Evolutionary conservation across 2,329 filamentous ascomycete genomes (phyloP).

Genomic region (Cladorrhinum sp.): DNA sequence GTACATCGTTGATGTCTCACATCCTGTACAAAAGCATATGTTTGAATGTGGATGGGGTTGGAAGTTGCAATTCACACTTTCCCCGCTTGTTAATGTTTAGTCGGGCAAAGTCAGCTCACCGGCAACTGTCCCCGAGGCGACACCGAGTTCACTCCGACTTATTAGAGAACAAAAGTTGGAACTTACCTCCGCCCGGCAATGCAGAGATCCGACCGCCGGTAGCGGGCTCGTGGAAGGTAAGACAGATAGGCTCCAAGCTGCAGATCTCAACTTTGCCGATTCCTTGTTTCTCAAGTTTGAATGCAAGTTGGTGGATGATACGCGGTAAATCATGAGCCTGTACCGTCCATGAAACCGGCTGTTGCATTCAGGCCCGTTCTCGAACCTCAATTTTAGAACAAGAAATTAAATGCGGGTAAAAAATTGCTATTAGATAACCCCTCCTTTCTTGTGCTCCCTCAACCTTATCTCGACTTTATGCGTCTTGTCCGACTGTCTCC

Average conservation of each 20-base stretch:
- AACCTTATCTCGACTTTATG: not conserved
- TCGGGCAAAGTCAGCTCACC: no score
- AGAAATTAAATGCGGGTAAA: not conserved
- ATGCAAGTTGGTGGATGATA: not conserved
- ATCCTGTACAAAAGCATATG: not conserved
- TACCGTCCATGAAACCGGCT: constrained; percentile 11
- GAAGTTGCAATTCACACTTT: no score
- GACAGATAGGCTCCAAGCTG: not conserved
- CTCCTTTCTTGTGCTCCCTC: constrained; percentile 9
- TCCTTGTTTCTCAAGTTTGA: not conserved
- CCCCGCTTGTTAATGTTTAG: no score
- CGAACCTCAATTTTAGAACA: not conserved
- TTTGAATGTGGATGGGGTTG: not conserved
- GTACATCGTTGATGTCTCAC: not conserved
- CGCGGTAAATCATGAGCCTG: constrained; percentile 1
- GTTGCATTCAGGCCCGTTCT: not conserved
- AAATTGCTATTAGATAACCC: not conserved
- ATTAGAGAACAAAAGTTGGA: no score
- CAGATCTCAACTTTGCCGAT: not conserved
- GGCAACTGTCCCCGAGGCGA: no score
- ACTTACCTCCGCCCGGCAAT: no score
- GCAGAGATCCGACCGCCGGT: no score
- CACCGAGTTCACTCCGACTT: no score
- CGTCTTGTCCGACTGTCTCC: not conserved
- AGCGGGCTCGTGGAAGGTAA: no score